These are phyloP conservation scores for Phyllosticta citriasiana DNA, from an alignment of 2,329 filamentous ascomycete species.

Conservation along the genomic window DNA sequence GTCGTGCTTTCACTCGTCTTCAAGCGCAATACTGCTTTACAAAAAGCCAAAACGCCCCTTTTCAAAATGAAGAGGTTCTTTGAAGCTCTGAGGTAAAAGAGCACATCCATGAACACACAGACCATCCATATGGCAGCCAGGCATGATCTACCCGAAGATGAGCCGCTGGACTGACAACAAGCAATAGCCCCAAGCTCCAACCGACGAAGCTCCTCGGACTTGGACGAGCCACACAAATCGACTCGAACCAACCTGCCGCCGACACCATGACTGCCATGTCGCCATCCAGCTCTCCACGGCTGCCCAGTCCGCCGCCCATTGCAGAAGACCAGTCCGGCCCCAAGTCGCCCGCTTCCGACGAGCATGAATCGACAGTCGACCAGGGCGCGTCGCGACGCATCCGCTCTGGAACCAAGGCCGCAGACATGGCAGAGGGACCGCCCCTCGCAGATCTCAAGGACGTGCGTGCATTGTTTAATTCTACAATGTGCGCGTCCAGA, in stretches of 20 bases:
- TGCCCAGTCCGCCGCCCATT: constrained; percentile 88
- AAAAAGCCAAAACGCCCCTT: neutral
- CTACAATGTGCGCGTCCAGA: constrained; percentile 1
- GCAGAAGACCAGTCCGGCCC: constrained; percentile 87
- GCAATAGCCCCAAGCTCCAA: neutral
- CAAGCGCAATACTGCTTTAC: neutral
- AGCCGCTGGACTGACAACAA: neutral
- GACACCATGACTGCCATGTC: constrained; percentile 35
- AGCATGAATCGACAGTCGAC: constrained; percentile 47
- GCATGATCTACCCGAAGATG: neutral
- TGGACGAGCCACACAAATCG: too few relatives aligned
- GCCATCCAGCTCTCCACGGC: constrained; percentile 70
- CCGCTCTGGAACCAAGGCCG: constrained; percentile 82
- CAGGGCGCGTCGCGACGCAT: constrained; percentile 74
- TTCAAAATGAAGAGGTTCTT: neutral
- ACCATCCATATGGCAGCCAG: neutral
- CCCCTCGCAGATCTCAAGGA: constrained; percentile 78
- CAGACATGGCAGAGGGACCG: constrained; percentile 85
- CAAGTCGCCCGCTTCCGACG: constrained; percentile 59
- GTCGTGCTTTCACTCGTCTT: neutral
- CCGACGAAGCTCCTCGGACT: neutral
- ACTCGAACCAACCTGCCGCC: neutral
- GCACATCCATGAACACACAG: neutral
- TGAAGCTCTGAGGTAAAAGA: neutral
- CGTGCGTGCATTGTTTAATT: neutral